phyloP scores from a whole-genome alignment of 257 asterid species.

The Linaria vulgaris region DNA sequence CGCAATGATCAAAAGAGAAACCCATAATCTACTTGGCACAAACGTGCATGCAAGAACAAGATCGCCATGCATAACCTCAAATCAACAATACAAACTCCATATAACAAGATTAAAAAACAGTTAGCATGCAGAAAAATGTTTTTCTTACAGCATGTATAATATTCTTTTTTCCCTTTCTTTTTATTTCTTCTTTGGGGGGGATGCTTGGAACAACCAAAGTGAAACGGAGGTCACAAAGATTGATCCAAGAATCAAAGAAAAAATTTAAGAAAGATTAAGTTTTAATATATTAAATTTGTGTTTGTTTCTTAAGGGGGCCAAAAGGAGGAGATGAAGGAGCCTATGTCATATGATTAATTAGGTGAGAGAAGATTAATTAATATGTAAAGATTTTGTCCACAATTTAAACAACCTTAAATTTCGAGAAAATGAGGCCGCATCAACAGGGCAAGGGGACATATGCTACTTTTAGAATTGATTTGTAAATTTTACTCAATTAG shows the following conservation, averaged over 20 bases:
- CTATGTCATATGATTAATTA: constrained; percentile 33
- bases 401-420: constrained; percentile 41
- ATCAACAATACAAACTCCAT: no score
- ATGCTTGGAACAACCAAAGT: constrained; percentile 50
- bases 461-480: no score
- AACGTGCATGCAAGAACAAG: no score
- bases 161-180: constrained; percentile 17
- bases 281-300: constrained; percentile 9
- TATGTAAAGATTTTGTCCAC: constrained; percentile 30
- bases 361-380: constrained; percentile 22
- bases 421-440: constrained; percentile 39
- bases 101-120: no score
- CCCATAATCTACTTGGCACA: no score
- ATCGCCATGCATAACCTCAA: no score
- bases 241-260: constrained; percentile 46
- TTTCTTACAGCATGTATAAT: not conserved
- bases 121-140: no score
- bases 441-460: constrained; percentile 26
- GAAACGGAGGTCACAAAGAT: constrained; percentile 36
- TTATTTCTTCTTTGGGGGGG: not conserved
- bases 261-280: not conserved
- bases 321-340: constrained; percentile 38
- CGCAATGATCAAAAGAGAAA: no score
- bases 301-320: constrained; percentile 37
- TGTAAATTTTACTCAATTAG: no score